phyloP scores from a whole-genome alignment of 2,329 filamentous ascomycete genomes.

The Dryadomyces quercus-mongolicae region DNA sequence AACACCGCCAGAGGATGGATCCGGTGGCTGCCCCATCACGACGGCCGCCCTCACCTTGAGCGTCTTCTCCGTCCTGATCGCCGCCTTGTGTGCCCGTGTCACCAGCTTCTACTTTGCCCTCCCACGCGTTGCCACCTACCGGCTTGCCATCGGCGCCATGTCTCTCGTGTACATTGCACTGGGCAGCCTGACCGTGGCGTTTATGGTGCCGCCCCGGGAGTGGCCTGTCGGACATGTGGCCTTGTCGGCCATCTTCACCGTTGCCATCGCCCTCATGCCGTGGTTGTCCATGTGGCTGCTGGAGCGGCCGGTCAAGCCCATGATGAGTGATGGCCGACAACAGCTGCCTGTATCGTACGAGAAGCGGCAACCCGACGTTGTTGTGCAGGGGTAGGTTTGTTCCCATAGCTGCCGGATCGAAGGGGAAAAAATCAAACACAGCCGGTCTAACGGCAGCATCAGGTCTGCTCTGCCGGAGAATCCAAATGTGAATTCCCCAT shows the following conservation, averaged over 20 bases:
- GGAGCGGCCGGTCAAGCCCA: slow-evolving; percentile 8
- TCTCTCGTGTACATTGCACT: slow-evolving; percentile 13
- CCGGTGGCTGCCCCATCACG: too few species aligned
- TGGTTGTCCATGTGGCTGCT: slow-evolving; percentile 8
- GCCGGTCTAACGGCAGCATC: not conserved
- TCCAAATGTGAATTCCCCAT: not conserved
- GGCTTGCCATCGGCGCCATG: slow-evolving; percentile 18
- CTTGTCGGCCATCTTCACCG: not conserved
- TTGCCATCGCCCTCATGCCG: slow-evolving; percentile 2
- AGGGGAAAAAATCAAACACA: not conserved
- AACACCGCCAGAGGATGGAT: not conserved
- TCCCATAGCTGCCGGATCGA: not conserved
- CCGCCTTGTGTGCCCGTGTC: slow-evolving; percentile 14
- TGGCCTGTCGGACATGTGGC: not conserved
- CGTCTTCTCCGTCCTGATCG: not conserved
- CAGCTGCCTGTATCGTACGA: not conserved
- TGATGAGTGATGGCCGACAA: slow-evolving; percentile 20
- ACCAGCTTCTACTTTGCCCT: slow-evolving; percentile 17
- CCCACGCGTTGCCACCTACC: slow-evolving; percentile 16
- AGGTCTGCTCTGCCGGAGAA: not conserved
- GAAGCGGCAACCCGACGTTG: not conserved
- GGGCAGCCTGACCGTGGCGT: slow-evolving; percentile 2
- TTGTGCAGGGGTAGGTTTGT: not conserved
- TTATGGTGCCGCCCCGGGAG: not conserved
- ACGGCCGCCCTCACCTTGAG: not conserved